Conservation (phyloP, 352 stramenopile genomes). For the Pythium rishiriense region DNA sequence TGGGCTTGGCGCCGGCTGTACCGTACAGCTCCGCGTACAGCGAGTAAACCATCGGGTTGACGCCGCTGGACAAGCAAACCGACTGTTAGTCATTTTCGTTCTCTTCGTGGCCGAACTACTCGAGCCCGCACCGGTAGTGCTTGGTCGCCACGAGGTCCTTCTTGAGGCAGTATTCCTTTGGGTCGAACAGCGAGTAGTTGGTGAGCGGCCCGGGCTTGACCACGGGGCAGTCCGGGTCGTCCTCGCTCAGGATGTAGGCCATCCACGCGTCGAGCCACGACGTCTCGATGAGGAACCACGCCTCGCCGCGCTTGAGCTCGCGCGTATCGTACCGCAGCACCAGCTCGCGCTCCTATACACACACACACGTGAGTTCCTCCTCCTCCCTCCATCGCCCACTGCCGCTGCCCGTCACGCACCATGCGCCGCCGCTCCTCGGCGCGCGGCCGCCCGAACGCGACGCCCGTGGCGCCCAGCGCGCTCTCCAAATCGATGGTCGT, state of each 20-base stretch:
- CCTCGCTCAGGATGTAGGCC: constrained; percentile 70
- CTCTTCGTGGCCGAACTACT: background rate
- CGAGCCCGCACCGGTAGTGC: constrained; percentile 56
- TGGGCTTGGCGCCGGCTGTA: constrained; percentile 58
- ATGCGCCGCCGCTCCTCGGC: constrained; percentile 32
- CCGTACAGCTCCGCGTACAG: constrained; percentile 80
- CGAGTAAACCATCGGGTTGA: constrained; percentile 79
- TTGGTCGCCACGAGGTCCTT: constrained; percentile 60
- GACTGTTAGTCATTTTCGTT: background rate
- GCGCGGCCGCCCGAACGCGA: constrained; percentile 27
- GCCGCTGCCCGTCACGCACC: constrained; percentile 3
- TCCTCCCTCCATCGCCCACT: background rate
- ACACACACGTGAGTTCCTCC: background rate
- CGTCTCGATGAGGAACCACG: constrained; percentile 80
- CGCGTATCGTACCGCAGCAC: constrained; percentile 68
- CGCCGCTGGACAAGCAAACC: constrained; percentile 33
- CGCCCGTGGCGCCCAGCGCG: constrained; percentile 5
- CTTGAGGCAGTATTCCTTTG: constrained; percentile 62
- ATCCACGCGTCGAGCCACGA: constrained; percentile 82
- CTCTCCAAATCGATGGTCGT: constrained; percentile 31
- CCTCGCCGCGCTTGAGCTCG: constrained; percentile 63
- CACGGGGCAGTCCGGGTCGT: constrained; percentile 50
- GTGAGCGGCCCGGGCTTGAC: constrained; percentile 58
- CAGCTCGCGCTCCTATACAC: constrained; percentile 55
- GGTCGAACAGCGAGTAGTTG: constrained; percentile 76